phyloP scores from a whole-genome alignment of 495 filamentous ascomycete genomes.

The Hamigera avellanea region DNA sequence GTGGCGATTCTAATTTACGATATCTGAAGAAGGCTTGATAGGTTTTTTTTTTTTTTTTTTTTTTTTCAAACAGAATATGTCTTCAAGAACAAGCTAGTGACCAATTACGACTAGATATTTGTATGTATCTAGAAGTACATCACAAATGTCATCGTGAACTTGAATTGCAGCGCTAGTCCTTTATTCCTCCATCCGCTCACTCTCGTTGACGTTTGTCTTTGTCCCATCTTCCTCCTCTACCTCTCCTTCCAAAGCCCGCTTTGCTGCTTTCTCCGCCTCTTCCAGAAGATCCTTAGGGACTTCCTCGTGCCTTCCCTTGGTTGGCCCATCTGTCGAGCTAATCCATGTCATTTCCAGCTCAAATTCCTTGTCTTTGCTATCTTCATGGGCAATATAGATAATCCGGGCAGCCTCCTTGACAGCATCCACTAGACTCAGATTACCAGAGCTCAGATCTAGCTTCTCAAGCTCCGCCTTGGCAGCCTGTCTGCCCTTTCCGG shows the following conservation, averaged over 20 bases:
- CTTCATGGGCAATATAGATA: conserved; percentile 92
- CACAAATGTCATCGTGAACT: too few species aligned
- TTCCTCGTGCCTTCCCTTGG: conserved; percentile 80
- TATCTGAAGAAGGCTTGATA: too few species aligned
- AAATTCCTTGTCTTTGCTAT: conserved; percentile 97
- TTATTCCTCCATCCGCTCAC: conserved; percentile 71
- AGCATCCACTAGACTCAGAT: conserved; percentile 68
- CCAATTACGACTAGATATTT: too few species aligned
- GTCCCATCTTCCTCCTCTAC: conserved; percentile 61
- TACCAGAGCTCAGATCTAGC: conserved; percentile 69
- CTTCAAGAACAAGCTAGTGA: too few species aligned
- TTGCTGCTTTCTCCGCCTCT: conserved; percentile 83
- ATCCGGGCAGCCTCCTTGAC: conserved; percentile 95
- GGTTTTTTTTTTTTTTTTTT: too few species aligned
- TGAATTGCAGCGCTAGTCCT: conserved; percentile 11
- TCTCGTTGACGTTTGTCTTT: conserved; percentile 33
- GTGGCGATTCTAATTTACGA: too few species aligned
- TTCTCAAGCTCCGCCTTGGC: conserved; percentile 98
- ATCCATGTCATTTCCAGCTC: conserved; percentile 99
- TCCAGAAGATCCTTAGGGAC: conserved; percentile 81
- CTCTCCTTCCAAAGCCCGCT: conserved; percentile 54
- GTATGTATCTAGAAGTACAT: too few species aligned
- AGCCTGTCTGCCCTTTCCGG: conserved; percentile 88
- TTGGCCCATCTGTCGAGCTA: conserved; percentile 68
- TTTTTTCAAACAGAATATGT: too few species aligned